Conservation (phyloP, 2,329 filamentous ascomycete species). For the Alternaria alternata region DNA sequence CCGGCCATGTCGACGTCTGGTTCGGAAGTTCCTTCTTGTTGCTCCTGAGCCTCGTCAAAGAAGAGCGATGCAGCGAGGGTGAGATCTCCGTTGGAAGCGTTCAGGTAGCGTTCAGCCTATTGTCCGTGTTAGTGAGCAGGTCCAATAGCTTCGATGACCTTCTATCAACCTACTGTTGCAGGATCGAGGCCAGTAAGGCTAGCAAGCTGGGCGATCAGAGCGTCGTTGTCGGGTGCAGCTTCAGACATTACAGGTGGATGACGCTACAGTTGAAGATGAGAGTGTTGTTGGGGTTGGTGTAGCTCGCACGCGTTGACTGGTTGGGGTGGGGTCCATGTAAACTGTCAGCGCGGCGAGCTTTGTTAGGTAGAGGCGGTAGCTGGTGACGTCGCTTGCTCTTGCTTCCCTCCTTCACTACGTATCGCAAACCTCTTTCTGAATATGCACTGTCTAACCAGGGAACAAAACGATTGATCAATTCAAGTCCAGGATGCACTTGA, state of each 20-base stretch:
- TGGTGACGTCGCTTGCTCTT: slow-evolving; percentile 17
- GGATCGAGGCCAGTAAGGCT: slow-evolving; percentile 46
- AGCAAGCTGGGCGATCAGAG: slow-evolving; percentile 47
- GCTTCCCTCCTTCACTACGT: background rate
- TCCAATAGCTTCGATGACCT: slow-evolving; percentile 35
- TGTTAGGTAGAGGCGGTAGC: slow-evolving; percentile 6
- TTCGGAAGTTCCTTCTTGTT: slow-evolving; percentile 29
- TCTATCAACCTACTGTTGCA: slow-evolving; percentile 41
- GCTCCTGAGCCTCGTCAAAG: slow-evolving; percentile 50
- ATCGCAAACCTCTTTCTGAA: background rate
- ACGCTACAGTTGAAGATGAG: slow-evolving; percentile 1
- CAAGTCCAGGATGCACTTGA: background rate
- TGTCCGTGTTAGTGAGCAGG: slow-evolving; percentile 33
- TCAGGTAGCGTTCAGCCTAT: slow-evolving; percentile 56
- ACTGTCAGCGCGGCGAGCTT: slow-evolving; percentile 4
- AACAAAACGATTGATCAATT: background rate
- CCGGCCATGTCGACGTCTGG: slow-evolving; percentile 47
- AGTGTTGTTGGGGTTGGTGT: slow-evolving; percentile 13
- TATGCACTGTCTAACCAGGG: background rate
- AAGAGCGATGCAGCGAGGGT: slow-evolving; percentile 56
- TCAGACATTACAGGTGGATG: slow-evolving; percentile 41
- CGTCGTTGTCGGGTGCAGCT: slow-evolving; percentile 42
- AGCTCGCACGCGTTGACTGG: slow-evolving; percentile 11
- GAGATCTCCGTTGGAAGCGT: slow-evolving; percentile 56
- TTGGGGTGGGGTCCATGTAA: slow-evolving; percentile 13